Conservation (phyloP, 2,329 filamentous ascomycete species). For the Alternaria metachromatica region DNA sequence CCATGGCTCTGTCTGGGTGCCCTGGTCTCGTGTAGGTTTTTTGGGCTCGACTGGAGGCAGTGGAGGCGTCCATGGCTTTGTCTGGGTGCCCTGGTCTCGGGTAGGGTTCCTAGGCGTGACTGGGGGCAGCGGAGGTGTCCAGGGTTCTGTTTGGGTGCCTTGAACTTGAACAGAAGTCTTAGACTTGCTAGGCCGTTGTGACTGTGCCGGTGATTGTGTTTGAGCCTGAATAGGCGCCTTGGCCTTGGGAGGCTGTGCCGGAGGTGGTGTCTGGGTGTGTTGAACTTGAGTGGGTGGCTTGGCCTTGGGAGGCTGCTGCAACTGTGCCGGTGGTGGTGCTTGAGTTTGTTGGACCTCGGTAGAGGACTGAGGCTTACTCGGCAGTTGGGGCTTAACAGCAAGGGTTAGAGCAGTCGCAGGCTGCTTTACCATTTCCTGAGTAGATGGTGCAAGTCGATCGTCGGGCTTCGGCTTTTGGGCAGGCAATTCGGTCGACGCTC, state of each 20-base stretch:
- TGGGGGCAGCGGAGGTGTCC: background rate
- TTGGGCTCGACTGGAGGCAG: background rate
- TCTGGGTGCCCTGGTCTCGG: background rate
- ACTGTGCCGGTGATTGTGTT: background rate
- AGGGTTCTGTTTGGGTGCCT: background rate
- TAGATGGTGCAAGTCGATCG: background rate
- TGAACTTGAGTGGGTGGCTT: background rate
- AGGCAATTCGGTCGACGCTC: background rate
- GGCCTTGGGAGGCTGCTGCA: background rate
- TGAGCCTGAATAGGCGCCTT: background rate
- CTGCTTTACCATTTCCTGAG: background rate
- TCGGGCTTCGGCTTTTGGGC: background rate
- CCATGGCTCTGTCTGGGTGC: background rate
- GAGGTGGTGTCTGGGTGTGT: background rate
- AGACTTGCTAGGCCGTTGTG: background rate
- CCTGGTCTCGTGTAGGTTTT: background rate
- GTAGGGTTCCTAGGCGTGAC: background rate
- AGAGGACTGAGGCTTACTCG: background rate
- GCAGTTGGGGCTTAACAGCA: background rate
- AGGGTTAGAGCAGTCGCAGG: background rate
- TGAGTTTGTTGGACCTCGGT: fast-evolving
- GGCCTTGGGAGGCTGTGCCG: background rate
- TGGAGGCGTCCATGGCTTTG: background rate
- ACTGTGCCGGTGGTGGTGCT: background rate
- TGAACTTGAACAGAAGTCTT: background rate